Percentiles rank a stretch among this genome's conserved stretches.
Evolutionary conservation across 2,329 filamentous ascomycete genomes (phyloP).

Genomic region (Claviceps africana): DNA sequence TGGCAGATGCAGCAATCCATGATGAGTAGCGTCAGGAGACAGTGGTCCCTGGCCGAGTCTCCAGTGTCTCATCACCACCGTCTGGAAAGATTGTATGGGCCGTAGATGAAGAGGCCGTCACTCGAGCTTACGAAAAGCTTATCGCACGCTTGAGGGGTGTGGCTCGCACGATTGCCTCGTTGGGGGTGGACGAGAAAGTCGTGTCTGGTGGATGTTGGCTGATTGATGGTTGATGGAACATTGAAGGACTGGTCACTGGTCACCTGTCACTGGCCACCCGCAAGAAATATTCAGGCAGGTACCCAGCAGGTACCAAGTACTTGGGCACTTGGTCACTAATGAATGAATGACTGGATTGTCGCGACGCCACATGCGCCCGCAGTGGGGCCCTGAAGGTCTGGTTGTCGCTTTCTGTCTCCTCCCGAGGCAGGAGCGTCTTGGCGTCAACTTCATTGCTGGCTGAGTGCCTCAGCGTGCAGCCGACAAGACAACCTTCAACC

Average conservation of each 20-base stretch:
- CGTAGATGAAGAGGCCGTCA: background rate
- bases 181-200: background rate
- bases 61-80: background rate
- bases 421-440: background rate
- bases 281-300: too few species aligned
- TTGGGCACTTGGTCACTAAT: too few species aligned
- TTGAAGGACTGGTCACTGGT: background rate
- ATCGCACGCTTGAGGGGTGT: background rate
- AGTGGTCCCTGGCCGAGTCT: background rate
- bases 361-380: conserved; percentile 3
- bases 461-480: background rate
- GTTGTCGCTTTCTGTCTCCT: too few species aligned
- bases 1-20: conserved; percentile 61
- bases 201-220: background rate
- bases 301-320: too few species aligned
- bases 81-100: background rate
- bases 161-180: conserved; percentile 1
- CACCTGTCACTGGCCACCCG: too few species aligned
- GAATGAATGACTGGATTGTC: background rate
- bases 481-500: background rate
- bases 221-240: background rate
- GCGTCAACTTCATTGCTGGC: background rate
- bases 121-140: background rate
- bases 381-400: background rate
- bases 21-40: conserved; percentile 8